A percentile compares a stretch with the other conserved stretches of the same genome.
These are phyloP conservation scores for Elasticomyces elasticus DNA, from an alignment of 495 filamentous ascomycete genomes.

Conservation along the genomic window DNA sequence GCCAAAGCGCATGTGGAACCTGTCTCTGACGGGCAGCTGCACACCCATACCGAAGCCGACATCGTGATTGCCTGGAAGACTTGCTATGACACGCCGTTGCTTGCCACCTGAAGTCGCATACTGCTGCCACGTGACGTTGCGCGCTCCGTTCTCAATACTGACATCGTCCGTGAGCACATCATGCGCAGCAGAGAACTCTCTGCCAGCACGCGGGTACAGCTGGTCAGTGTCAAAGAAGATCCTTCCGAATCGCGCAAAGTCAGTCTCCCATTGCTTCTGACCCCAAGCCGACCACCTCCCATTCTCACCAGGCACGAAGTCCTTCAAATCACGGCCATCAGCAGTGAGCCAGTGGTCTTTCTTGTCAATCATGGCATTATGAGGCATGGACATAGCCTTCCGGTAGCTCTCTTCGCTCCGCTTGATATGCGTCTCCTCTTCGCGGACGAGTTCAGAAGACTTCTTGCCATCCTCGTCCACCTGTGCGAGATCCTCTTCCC, in stretches of 20 bases:
- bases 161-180: conserved; percentile 9
- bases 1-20: conserved; percentile 85
- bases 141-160: conserved; percentile 13
- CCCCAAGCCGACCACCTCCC: conserved; percentile 16
- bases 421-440: conserved; percentile 31
- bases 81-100: conserved; percentile 50
- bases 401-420: conserved; percentile 4
- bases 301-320: conserved; percentile 15
- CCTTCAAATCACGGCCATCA: conserved; percentile 6
- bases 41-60: conserved; percentile 85
- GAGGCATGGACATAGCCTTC: conserved; percentile 7
- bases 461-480: not conserved
- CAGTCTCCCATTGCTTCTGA: conserved; percentile 19
- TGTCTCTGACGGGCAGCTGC: conserved; percentile 61
- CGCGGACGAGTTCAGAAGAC: conserved; percentile 20
- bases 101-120: conserved; percentile 37
- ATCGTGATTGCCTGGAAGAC: conserved; percentile 91
- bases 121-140: conserved; percentile 9
- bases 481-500: not conserved
- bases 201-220: conserved; percentile 8
- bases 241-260: conserved; percentile 19
- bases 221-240: conserved; percentile 22
- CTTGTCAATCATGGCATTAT: not conserved
- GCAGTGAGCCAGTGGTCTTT: not conserved
- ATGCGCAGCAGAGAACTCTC: conserved; percentile 10